These are phyloP conservation scores for Beauveria sp. DNA, from an alignment of 2,329 filamentous ascomycete species.

Conservation along the genomic window DNA sequence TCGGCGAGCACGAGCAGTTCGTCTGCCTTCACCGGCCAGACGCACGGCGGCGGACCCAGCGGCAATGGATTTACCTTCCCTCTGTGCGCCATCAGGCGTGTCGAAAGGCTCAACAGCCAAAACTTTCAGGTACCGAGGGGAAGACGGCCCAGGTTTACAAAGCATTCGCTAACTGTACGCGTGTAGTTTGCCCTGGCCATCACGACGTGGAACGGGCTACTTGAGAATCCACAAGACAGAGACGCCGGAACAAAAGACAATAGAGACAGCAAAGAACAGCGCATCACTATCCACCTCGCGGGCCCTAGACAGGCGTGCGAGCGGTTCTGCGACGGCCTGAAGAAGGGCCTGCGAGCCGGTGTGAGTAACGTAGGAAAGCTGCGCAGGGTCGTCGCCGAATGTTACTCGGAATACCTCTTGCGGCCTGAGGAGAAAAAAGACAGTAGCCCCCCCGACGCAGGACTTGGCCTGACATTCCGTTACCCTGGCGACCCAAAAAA, in stretches of 20 bases:
- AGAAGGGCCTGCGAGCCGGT: conserved; percentile 77
- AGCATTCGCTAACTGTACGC: neutral
- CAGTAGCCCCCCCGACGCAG: conserved; percentile 67
- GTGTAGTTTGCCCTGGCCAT: conserved; percentile 78
- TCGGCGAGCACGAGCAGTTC: conserved; percentile 73
- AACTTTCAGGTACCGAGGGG: conserved; percentile 57
- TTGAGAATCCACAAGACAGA: conserved; percentile 46
- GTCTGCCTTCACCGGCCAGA: conserved; percentile 83
- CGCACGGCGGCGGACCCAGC: conserved; percentile 82
- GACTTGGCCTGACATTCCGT: conserved; percentile 82
- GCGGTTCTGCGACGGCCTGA: conserved; percentile 91
- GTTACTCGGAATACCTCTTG: conserved; percentile 82
- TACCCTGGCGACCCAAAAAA: conserved; percentile 95
- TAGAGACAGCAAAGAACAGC: conserved; percentile 56
- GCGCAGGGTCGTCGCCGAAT: conserved; percentile 70
- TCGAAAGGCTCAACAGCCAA: conserved; percentile 88
- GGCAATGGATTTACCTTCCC: conserved; percentile 96
- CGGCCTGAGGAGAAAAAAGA: conserved; percentile 56
- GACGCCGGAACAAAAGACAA: conserved; percentile 30
- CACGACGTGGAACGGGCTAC: conserved; percentile 83
- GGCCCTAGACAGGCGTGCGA: conserved; percentile 86
- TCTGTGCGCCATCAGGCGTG: conserved; percentile 80
- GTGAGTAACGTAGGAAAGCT: conserved; percentile 84
- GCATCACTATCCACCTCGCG: conserved; percentile 84
- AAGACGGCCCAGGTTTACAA: neutral